Conservation (phyloP, 306 rosid genomes). For the Vicia villosa region DNA sequence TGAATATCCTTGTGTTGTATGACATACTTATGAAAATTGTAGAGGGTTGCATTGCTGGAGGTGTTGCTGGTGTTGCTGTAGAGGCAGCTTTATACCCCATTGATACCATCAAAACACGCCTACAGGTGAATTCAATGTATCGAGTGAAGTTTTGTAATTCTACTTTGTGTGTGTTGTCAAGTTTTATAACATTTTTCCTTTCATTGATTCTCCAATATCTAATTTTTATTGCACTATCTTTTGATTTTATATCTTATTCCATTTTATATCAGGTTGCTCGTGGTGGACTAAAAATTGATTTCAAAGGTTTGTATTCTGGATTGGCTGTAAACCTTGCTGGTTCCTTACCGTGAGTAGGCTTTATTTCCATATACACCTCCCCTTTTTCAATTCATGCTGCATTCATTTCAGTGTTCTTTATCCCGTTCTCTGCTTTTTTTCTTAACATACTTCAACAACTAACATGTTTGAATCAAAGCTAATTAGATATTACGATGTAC, state of each 20-base stretch:
- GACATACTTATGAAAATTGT: slow-evolving; percentile 8
- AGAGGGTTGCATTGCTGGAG: slow-evolving; percentile 97
- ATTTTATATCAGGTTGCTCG: slow-evolving; percentile 66
- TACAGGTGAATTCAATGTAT: slow-evolving; percentile 66
- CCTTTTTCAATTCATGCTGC: neutral
- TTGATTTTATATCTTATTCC: slow-evolving; percentile 22
- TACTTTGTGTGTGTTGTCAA: neutral
- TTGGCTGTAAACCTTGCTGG: slow-evolving; percentile 90
- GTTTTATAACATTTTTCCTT: slow-evolving; percentile 12
- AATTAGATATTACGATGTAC: slow-evolving; percentile 3
- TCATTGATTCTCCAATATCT: neutral
- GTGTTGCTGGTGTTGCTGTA: slow-evolving; percentile 84
- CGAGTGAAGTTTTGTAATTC: neutral
- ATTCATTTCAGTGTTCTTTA: slow-evolving; percentile 6
- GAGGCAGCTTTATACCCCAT: slow-evolving; percentile 92
- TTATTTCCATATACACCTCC: slow-evolving; percentile 2
- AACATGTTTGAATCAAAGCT: slow-evolving; percentile 12
- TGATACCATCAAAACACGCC: slow-evolving; percentile 94
- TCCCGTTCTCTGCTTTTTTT: neutral
- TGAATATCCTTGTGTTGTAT: slow-evolving; percentile 1
- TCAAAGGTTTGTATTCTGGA: slow-evolving; percentile 93
- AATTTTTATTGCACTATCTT: neutral
- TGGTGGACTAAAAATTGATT: slow-evolving; percentile 73
- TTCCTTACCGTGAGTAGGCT: slow-evolving; percentile 84
- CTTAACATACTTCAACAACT: neutral